Evolutionary conservation across 768 basidiomycete species (phyloP).

Genomic region (Hysterangium stoloniferum): DNA sequence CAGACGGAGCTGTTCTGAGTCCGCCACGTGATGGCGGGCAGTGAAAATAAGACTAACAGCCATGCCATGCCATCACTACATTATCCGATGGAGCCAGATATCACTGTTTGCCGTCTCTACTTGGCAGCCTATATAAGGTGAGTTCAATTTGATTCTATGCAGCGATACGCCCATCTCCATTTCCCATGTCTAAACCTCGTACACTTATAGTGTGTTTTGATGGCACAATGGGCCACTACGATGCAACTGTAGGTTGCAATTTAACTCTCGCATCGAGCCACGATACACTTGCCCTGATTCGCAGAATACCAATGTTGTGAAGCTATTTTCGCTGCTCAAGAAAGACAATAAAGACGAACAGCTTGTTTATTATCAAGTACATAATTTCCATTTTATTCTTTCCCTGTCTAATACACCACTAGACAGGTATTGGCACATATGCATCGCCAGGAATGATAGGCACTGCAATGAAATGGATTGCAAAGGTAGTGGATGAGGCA

Average conservation of each 20-base stretch:
- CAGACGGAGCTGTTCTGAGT: no score
- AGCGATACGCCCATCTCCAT: no score
- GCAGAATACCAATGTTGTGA: conserved; percentile 63
- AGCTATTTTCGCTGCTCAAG: conserved; percentile 59
- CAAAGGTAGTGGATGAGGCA: conserved; percentile 57
- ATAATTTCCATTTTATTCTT: conserved; percentile 1
- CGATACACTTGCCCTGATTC: not conserved
- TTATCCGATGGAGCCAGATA: no score
- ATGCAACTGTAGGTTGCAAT: conserved; percentile 31
- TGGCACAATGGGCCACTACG: conserved; percentile 51
- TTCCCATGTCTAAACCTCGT: no score
- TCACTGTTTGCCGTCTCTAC: no score
- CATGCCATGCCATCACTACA: no score
- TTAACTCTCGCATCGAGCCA: not conserved
- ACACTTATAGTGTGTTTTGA: conserved; percentile 59
- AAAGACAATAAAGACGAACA: conserved; percentile 50
- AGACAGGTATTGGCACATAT: conserved; percentile 44
- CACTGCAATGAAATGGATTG: conserved; percentile 49
- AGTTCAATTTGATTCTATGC: no score
- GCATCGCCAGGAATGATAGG: conserved; percentile 60
- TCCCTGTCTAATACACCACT: not conserved
- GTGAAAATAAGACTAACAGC: no score
- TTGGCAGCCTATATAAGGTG: no score
- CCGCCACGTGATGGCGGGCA: no score
- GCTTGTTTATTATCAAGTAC: conserved; percentile 65